Percentiles rank a stretch among this genome's conserved stretches.
These are phyloP conservation scores for Vitellaria paradoxa DNA, from an alignment of 179 eudicot genomes.

Conservation along the genomic window DNA sequence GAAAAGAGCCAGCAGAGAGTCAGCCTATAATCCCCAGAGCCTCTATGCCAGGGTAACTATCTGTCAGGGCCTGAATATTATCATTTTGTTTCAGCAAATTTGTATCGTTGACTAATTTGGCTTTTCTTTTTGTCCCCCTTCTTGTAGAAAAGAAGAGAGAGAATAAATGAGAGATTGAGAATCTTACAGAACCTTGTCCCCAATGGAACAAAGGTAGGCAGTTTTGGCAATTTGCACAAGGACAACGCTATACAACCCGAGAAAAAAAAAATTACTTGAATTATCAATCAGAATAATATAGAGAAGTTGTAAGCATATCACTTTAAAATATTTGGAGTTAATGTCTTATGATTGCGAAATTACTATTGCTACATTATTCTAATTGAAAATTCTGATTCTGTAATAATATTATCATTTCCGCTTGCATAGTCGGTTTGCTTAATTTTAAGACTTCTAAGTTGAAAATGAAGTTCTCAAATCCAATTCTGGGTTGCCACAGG, in stretches of 20 bases:
- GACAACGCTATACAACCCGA: too few species aligned
- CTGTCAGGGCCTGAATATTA: neutral
- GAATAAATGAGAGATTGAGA: constrained; percentile 72
- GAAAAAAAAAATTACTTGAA: too few species aligned
- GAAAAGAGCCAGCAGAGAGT: constrained; percentile 58
- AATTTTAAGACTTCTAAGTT: neutral
- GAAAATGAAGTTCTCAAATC: constrained; percentile 2
- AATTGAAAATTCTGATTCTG: too few species aligned
- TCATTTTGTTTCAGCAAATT: neutral
- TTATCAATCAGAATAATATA: too few species aligned
- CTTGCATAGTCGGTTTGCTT: too few species aligned
- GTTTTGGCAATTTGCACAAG: neutral
- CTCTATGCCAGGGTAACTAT: constrained; percentile 79
- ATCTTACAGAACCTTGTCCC: constrained; percentile 60
- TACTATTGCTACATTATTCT: too few species aligned
- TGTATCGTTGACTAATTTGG: neutral
- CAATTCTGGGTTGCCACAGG: constrained; percentile 33
- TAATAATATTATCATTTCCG: too few species aligned
- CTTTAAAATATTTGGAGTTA: too few species aligned
- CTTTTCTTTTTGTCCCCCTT: neutral
- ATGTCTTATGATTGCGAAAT: too few species aligned
- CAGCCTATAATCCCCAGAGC: constrained; percentile 87
- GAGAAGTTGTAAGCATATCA: too few species aligned
- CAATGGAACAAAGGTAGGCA: neutral
- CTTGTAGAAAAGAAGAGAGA: constrained; percentile 74